Base-by-base conservation (phyloP, 2,329 filamentous ascomycete species). In the Teratosphaeria nubilosa region DNA sequence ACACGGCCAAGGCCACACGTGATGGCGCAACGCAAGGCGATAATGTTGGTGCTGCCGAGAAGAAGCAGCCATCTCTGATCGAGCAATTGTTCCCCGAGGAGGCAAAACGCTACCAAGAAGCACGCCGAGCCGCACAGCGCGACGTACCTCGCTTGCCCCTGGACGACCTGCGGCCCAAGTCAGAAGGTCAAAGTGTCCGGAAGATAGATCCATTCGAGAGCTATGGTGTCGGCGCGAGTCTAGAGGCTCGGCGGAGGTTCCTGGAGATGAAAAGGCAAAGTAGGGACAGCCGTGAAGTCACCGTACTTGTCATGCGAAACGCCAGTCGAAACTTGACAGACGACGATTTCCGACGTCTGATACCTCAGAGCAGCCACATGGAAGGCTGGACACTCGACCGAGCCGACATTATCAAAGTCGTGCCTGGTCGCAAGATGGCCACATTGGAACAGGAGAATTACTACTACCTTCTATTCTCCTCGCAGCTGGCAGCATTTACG, bases 391-490 rank as follows among this genome's bases (percentile, higher is more conserved):
- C 59, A 6, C 77, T 81, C 20, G 66, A 71, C 20, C 68, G 74
- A 10, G 78, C 77, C 57, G 82, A 83, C 30, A 83, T 90, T 32
- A 20, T 65, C 37, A 59, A 65, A 77, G 80, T 87, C 45, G 79
- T 88, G 25, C 87, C 87, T 61, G 81, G 79, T 52, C 84, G 86
- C 61, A 78, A 88, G 67, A 78, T 81, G 3, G 70, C 77, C 58
- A 88, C 85, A 10, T 78, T 89, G 54, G 81, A 83, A 58, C 81
- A 84, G 3, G 72, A 81, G 1, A 84, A 83, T 59, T 79, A 79
- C 65, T 91, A 91, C 74, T 85, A 82, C 72, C 74, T 92, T 57
- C 77, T 88, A 57, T 92, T 91, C 76, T 76, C 80, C 60, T 80
- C 76, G 24, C 68, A 75, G 20, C 73, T 76, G n/a, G 81, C 84